Conservation (phyloP, 2,329 filamentous ascomycete species). For the Fusarium brachygibbosum region DNA sequence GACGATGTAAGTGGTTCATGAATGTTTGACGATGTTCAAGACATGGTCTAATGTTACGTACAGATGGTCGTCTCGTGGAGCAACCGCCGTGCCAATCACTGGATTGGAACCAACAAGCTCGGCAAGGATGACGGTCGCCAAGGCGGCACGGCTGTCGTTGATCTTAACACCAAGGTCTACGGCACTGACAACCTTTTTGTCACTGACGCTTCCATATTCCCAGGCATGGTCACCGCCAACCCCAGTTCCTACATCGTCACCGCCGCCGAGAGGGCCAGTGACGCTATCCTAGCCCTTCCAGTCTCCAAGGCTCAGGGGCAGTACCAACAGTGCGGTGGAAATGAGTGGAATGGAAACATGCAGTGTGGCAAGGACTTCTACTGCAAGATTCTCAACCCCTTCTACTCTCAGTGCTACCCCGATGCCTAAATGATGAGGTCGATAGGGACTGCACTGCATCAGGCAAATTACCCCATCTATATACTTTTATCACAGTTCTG, state of each 20-base stretch:
- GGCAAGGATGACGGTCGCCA: slow-evolving; percentile 20
- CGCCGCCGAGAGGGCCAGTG: slow-evolving; percentile 7
- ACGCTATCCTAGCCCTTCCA: slow-evolving; percentile 14
- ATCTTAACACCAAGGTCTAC: slow-evolving; percentile 23
- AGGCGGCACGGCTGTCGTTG: slow-evolving; percentile 20
- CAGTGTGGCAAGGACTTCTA: slow-evolving; percentile 17
- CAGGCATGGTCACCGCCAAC: slow-evolving; percentile 15
- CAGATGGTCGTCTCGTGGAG: slow-evolving; percentile 27
- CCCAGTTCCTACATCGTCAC: slow-evolving; percentile 14
- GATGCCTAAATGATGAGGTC: not conserved
- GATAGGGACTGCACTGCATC: not conserved
- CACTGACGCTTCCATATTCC: slow-evolving; percentile 17
- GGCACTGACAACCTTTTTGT: slow-evolving; percentile 23
- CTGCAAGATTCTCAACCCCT: slow-evolving; percentile 11
- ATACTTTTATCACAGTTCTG: not conserved
- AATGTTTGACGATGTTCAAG: not conserved
- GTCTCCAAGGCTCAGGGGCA: slow-evolving; percentile 12
- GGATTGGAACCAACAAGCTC: slow-evolving; percentile 24
- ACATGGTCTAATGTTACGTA: accelerated
- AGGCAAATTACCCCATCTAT: not conserved
- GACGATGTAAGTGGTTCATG: slow-evolving; percentile 6
- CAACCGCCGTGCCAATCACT: slow-evolving; percentile 23
- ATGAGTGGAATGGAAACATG: slow-evolving; percentile 13
- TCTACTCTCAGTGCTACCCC: slow-evolving; percentile 19
- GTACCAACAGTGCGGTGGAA: slow-evolving; percentile 19